Evolutionary conservation across 164 flowering plant species (phyloP), one percentile per base, ranked within the genome.

Genomic region (Stephania yunnanensis): DNA sequence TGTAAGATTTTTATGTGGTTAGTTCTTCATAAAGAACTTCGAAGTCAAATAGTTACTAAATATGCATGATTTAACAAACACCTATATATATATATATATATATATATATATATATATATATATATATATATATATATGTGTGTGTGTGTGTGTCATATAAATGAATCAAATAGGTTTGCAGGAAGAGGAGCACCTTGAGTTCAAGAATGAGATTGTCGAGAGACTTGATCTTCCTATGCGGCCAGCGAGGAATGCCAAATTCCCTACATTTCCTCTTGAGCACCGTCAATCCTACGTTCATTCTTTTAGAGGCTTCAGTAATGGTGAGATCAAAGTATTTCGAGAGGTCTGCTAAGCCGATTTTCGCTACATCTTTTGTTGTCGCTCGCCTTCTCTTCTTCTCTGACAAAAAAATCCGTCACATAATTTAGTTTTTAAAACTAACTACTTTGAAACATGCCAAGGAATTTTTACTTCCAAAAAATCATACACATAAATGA

Each of bases 161-260:
- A 58, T 2, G n/a, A 4, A 58, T 8, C 2, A 19, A 11, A 58
- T 5, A 58, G 64, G 64, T 7, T 61, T 20, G 19, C 7, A 25
- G 8, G 22, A 70, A n/a, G 53, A 78, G 20, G 53, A 46, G 68
- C 70, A 87, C 94, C 91, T 85, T 87, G 66, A 90, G 89, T 77
- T 84, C 77, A 71, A 75, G 86, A 75, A 91, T 91, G 65, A 91
- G 92, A 76, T 83, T 73, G 73, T 87, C 88, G 22, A 91, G 87
- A 55, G 89, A 87, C 81, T 88, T 89, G 78, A 89, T 82, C 80
- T 89, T 89, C 79, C 93, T 82, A 77, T 89, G 91, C 3, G 93
- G 93, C 91, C 93, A 89, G 12, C 93, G 88, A 80, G 85, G 90
- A 55, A 89, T 89, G 10, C 91, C 93, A 25, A 88, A 82, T 74